Evolutionary conservation across 1,284 basidiomycete genomes (phyloP), one percentile per base, ranked within the genome.

Genomic region (Xanthoconium separans): DNA sequence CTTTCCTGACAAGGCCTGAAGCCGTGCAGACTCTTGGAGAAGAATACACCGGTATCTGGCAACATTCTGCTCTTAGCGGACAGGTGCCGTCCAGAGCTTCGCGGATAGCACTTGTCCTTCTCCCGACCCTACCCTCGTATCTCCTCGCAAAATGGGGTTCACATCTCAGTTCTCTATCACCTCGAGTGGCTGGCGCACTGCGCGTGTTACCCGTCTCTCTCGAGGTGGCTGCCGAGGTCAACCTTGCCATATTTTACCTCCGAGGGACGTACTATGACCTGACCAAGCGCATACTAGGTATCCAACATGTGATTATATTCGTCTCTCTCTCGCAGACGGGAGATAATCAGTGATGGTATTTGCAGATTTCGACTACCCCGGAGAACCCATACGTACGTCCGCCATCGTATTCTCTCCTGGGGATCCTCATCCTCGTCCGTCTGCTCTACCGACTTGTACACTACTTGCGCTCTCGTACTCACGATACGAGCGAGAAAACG

Each of bases 41-140:
- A 70, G 93, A 96, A 68, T 96, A 96, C 65, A 94, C 92, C 1
- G 90, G 91, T 63, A 87, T 91, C 31, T 88, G 91, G 82, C 83
- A 87, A 51, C 82, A 84, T 53, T 83, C 85, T 13, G 65, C 72
- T 16, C 70, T 65, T 42, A 68, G 68, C 12, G 59, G 65, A 12
- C 64, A 69, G 15, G 65, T 72, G 34, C 84, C 82, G 13, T 73
- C 81, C 18, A 66, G 58, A 34, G 64, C 70, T 53, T 63, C 75
- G 12, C 80, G 86, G 36, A 69, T 77, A 18, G 76, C 78, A 1
- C 73, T 93, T 12, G 74, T 92, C 42, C 75, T 93, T 16, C 75
- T 93, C 30, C 81, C 86, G 45, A 75, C 84, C 44, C 58, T 88
- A 46, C 82, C 89, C 45, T 70, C 79, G 18, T 86, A 89, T 68